Percentiles rank a stretch among this genome's conserved stretches.
Conservation (phyloP, 169 alveolate species). For the Eimeria necatrix region DNA sequence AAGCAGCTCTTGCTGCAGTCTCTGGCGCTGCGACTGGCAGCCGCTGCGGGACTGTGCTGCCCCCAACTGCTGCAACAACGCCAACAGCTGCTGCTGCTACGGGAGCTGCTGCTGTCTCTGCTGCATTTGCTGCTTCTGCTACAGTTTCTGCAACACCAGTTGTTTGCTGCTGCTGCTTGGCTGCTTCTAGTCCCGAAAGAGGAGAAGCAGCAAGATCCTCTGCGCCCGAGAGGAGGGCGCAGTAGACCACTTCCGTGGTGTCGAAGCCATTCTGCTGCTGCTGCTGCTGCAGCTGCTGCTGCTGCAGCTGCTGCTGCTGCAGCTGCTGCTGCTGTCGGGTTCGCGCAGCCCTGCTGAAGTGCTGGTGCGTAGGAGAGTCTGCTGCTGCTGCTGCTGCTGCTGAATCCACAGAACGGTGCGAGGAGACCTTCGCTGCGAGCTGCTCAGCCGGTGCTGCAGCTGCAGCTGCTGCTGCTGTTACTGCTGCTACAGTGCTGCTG, state of each 20-base stretch:
- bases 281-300: conserved; percentile 45
- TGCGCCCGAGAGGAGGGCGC: conserved; percentile 51
- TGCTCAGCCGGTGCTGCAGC: conserved; percentile 7
- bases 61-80: background rate
- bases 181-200: conserved; percentile 16
- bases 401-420: background rate
- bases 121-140: conserved; percentile 48
- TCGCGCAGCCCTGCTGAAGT: conserved; percentile 36
- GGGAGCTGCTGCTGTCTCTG: conserved; percentile 29
- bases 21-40: background rate
- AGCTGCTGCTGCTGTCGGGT: conserved; percentile 50
- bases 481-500: conserved; percentile 15
- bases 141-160: background rate
- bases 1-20: conserved; percentile 34
- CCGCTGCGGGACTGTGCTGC: background rate
- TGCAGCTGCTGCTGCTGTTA: conserved; percentile 68
- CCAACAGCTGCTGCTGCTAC: conserved; percentile 36
- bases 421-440: background rate
- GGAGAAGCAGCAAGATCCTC: conserved; percentile 62
- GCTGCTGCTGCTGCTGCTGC: conserved; percentile 65
- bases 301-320: conserved; percentile 64
- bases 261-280: conserved; percentile 54
- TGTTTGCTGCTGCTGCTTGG: conserved; percentile 37
- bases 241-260: conserved; percentile 22
- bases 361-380: background rate